Evolutionary conservation across 2,329 filamentous ascomycete species (phyloP), one percentile per base, ranked within the genome.

Genomic region (Curvularia eragrostidis): DNA sequence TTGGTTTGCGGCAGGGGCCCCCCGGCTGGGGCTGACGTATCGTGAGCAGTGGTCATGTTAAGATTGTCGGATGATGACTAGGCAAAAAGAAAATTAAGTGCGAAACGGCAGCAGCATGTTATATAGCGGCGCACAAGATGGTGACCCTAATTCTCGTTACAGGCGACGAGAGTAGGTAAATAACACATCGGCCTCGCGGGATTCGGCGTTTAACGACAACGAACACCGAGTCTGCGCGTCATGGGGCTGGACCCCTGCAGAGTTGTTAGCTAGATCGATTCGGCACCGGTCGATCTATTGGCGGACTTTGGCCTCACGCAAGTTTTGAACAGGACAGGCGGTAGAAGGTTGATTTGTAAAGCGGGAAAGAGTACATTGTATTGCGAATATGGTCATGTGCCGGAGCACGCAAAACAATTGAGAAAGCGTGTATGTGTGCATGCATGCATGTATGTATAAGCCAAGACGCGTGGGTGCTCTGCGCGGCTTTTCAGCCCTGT

Each of bases 181-280:
- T n/a, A n/a, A n/a, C n/a, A n/a, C n/a, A 50, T 32, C 32, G 39
- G 38, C 19, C 26, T 55, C 32, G 48, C 55, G 48, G 52, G 48
- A 39, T 26, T 57, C 54, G 54, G 54, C 23, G 49, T 30, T 38
- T 39, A 24, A 50, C 24, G 7, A 26, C 12, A 24, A 44, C 26
- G 36, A 62, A 52, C 18, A 41, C 56, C 59, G 59, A 62, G 49
- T 18, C 18, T 24, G 32, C 48, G 32, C 48, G 53, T 56, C 47
- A 51, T 51, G 36, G 24, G 59, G 54, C 38, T 21, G 18, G 34
- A 52, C 41, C 51, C 30, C 13, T 44, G 49, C 48, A 59, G 52
- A 56, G 43, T 53, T 21, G 15, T 19, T 21, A 24, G 41, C 43
- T 38, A 54, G 59, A 62, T 62, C 59, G 59, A 62, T 53, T 36